These are phyloP conservation scores for Areca catechu DNA, from an alignment of 176 grass and related monocot genomes.

Conservation along the genomic window DNA sequence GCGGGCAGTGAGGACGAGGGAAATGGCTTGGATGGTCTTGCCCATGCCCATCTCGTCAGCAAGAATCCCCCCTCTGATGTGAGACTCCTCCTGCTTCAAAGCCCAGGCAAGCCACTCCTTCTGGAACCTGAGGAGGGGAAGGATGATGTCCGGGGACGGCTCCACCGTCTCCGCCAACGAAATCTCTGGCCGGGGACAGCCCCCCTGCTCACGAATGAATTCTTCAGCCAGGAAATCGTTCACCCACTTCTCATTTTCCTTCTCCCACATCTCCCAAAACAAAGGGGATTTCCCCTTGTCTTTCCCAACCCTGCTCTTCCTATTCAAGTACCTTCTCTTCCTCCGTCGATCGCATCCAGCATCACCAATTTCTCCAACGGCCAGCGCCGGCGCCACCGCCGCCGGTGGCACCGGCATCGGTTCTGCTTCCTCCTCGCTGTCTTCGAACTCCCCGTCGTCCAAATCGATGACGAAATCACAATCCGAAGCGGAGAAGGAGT, in stretches of 20 bases:
- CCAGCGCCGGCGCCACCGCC: background rate
- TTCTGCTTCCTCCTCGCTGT: background rate
- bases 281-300: conserved; percentile 4
- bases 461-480: conserved; percentile 6
- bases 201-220: background rate
- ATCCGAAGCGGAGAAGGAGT: background rate
- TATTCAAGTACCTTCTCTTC: background rate
- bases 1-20: conserved; percentile 66
- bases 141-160: conserved; percentile 43
- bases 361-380: background rate
- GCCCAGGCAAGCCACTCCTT: conserved; percentile 96
- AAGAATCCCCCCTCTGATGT: conserved; percentile 58
- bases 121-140: conserved; percentile 76
- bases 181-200: conserved; percentile 25
- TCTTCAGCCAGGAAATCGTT: conserved; percentile 6
- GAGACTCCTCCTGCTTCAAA: conserved; percentile 58
- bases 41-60: conserved; percentile 99
- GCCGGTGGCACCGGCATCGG: background rate
- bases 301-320: background rate
- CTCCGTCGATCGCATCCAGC: background rate
- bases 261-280: conserved; percentile 56
- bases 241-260: conserved; percentile 52
- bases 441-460: background rate
- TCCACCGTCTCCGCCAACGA: conserved; percentile 19
- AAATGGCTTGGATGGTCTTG: conserved; percentile 96